Base-by-base conservation (phyloP, 2,329 filamentous ascomycete species). In the Myriosclerotinia duriaeana region DNA sequence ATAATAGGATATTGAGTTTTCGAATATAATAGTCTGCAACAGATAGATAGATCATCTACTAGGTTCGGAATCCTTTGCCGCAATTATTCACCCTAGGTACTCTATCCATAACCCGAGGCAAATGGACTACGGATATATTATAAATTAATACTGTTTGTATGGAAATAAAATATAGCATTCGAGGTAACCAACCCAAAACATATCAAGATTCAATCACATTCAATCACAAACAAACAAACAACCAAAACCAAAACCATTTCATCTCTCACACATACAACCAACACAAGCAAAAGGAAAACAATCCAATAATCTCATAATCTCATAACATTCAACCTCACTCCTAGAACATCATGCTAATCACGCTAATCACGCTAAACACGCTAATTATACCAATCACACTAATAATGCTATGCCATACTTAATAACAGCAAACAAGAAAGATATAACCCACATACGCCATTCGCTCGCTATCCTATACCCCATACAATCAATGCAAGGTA, bases 11-110 rank as follows among this genome's bases (percentile, higher is more conserved):
- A 42, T 42, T 3, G 40, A 12, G 14, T 42, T 42, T 42, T 5
- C n/a, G 44, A n/a, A 56, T 44, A 30, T 11, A 42, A 56, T 38
- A 34, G 53, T 40, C n/a, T n/a, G n/a, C n/a, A n/a, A 48, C 44
- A 11, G n/a, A n/a, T 30, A 3, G n/a, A 42, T 40, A 36, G 34
- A 52, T 62, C 59, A 52, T 14, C 59, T 46, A 62, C 59, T 36
- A 53, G 59, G 20, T 36, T 62, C 59, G 59, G 59, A 26, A 62
- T 62, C 46, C 59, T 62, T 62, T 48, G n/a, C 59, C 59, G 59
- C 36, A 42, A 14, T 40, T 26, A 52, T 50, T 62, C 22, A 14
- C n/a, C 42, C 26, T n/a, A n/a, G n/a, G n/a, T n/a, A 15, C 36
- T 6, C 9, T 50, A 5, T 44, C 36, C 36, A 42, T 20, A 44